Evolutionary conservation across 805 yeast species (phyloP), one percentile per base, ranked within the genome.

Genomic region (Kluyveromyces starmeri): DNA sequence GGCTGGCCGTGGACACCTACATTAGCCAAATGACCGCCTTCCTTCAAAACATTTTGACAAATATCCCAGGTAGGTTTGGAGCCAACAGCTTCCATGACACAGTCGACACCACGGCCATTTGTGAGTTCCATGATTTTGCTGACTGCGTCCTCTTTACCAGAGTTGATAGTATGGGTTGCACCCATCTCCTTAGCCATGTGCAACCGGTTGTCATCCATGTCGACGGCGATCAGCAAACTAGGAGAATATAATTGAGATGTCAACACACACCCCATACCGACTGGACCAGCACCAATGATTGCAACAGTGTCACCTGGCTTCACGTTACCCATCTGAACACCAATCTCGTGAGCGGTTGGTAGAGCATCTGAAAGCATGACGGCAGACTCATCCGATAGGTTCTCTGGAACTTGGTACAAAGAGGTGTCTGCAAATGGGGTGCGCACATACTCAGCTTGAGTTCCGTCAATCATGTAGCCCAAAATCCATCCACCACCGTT

Each of bases 381-480:
- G 83, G 62, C 18, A 95, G 95, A 61, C 84, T 95, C 32, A 78
- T 83, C 50, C 83, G 57, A 1, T 95, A 94, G 44, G 94, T 95
- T 61, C 82, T 78, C 52, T 83, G 95, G 32, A 80, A 70, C 2
- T 82, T 66, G 20, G 85, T 80, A 48, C 47, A 84, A 64, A 9
- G 95, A 84, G 36, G 88, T 92, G 50, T 82, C 88, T 39, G 74
- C 67, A 35, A 84, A 86, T 8, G 95, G 95, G 12, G 94, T 82
- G 23, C 94, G 94, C 20, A 94, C 94, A 62, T 85, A 84, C 11
- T 67, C 71, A 92, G 85, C 82, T 43, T 76, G 73, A 10, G 94
- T 92, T 53, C 92, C 81, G 51, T 83, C 64, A 55, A 85, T 83
- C 65, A 84, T 84, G 34, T 70, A 64, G 21, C 95, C 95, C 16